These are phyloP conservation scores for Yamadazyma sp. DNA, from an alignment of 805 yeast genomes.

Conservation along the genomic window DNA sequence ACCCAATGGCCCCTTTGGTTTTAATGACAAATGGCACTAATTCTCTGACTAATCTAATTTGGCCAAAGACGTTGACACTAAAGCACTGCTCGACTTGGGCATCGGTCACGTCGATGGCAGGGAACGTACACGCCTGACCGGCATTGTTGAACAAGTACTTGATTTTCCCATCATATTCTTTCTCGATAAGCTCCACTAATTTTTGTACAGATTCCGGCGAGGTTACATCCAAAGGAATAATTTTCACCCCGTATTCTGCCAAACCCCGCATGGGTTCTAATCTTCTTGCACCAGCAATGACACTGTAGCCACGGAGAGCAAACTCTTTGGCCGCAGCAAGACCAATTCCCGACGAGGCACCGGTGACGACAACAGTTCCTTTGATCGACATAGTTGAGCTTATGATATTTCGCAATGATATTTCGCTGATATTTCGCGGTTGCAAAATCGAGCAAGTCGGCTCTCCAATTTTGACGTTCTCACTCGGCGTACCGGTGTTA, in stretches of 20 bases:
- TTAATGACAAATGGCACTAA: slow-evolving; percentile 55
- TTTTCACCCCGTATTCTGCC: slow-evolving; percentile 44
- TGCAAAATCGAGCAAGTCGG: no score
- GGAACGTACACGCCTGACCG: slow-evolving; percentile 70
- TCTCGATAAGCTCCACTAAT: slow-evolving; percentile 42
- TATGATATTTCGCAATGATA: no score
- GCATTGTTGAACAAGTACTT: slow-evolving; percentile 75
- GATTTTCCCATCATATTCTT: slow-evolving; percentile 44
- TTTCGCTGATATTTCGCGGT: no score
- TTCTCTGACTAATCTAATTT: slow-evolving; percentile 61
- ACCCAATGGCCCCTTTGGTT: slow-evolving; percentile 66
- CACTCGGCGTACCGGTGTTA: no score
- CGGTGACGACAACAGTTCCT: slow-evolving; percentile 44
- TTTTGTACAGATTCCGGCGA: slow-evolving; percentile 45
- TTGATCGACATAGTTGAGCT: slow-evolving; percentile 4
- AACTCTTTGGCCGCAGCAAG: slow-evolving; percentile 49
- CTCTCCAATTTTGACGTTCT: no score
- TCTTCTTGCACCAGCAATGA: slow-evolving; percentile 75
- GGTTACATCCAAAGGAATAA: slow-evolving; percentile 58
- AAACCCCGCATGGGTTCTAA: slow-evolving; percentile 57
- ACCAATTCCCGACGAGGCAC: slow-evolving; percentile 60
- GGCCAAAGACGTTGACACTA: slow-evolving; percentile 70
- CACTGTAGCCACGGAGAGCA: slow-evolving; percentile 53
- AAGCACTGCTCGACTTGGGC: slow-evolving; percentile 51
- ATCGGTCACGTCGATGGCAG: slow-evolving; percentile 66